Conservation (phyloP, 2,329 filamentous ascomycete genomes). For the Hirsutella minnesotensis region DNA sequence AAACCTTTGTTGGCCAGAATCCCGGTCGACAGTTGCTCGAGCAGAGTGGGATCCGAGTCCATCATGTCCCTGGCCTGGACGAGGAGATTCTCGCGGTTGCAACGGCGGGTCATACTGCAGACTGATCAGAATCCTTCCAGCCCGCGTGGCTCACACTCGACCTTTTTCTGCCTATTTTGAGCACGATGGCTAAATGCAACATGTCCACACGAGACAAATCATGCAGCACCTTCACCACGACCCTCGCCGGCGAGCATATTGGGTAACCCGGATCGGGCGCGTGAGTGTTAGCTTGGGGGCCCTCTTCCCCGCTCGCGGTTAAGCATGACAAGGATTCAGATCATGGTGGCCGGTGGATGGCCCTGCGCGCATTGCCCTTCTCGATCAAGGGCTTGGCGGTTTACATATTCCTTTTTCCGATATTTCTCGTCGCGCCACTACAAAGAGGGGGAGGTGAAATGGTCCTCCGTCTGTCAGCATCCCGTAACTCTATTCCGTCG, state of each 20-base stretch:
- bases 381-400: too few species aligned
- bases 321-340: too few species aligned
- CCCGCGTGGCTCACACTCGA: neutral
- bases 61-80: slow-evolving; percentile 65
- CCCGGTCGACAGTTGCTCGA: slow-evolving; percentile 59
- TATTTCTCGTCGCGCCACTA: too few species aligned
- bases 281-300: too few species aligned
- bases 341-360: too few species aligned
- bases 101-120: slow-evolving; percentile 58
- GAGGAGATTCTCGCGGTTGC: slow-evolving; percentile 71
- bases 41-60: slow-evolving; percentile 60
- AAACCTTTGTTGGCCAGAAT: slow-evolving; percentile 79
- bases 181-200: too few species aligned
- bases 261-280: neutral
- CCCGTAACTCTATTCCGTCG: neutral
- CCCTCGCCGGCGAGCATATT: neutral
- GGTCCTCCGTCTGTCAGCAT: neutral
- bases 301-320: too few species aligned
- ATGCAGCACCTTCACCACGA: neutral
- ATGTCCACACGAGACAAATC: too few species aligned
- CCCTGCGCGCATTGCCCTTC: too few species aligned
- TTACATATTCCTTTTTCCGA: too few species aligned
- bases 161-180: neutral
- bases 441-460: neutral
- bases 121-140: slow-evolving; percentile 4